Evolutionary conservation across 495 filamentous ascomycete species (phyloP).

Genomic region (Tuber brumale): DNA sequence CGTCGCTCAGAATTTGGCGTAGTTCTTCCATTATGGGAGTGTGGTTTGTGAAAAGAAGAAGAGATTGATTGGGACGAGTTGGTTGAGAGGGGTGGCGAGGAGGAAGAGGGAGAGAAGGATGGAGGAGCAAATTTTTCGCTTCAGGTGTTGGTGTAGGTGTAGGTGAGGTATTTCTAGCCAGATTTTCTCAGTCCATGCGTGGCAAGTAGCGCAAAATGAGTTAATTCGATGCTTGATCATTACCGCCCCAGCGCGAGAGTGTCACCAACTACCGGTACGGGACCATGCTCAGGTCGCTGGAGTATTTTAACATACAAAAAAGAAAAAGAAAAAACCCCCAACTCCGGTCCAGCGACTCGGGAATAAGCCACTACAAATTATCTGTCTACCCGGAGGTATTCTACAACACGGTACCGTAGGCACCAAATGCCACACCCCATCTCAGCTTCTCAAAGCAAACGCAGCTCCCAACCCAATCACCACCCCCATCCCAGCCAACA

Average conservation of each 20-base stretch:
- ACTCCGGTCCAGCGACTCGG: not conserved
- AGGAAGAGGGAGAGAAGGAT: not conserved
- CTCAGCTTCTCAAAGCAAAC: not conserved
- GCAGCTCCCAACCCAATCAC: constrained; percentile 9
- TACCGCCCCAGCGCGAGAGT: not conserved
- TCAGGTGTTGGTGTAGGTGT: not conserved
- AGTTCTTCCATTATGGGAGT: constrained; percentile 22
- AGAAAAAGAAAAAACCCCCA: not conserved
- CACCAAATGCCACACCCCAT: not conserved
- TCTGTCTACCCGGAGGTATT: not conserved
- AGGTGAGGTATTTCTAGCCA: not conserved
- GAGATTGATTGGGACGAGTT: not conserved
- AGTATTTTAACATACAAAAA: not conserved
- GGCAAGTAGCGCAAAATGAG: not conserved
- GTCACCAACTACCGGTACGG: no score
- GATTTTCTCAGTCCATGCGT: not conserved
- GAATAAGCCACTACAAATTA: not conserved
- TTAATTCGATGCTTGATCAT: not conserved
- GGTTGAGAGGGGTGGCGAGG: not conserved
- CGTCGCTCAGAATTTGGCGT: not conserved
- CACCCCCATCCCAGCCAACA: constrained; percentile 13
- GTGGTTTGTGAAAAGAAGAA: not conserved
- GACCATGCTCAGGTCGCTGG: not conserved
- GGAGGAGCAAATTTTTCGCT: not conserved
- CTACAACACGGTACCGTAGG: not conserved